A percentile compares a stretch with the other conserved stretches of the same genome.
phyloP scores from a whole-genome alignment of 352 stramenopile species.

The Globisporangium takayamanum region DNA sequence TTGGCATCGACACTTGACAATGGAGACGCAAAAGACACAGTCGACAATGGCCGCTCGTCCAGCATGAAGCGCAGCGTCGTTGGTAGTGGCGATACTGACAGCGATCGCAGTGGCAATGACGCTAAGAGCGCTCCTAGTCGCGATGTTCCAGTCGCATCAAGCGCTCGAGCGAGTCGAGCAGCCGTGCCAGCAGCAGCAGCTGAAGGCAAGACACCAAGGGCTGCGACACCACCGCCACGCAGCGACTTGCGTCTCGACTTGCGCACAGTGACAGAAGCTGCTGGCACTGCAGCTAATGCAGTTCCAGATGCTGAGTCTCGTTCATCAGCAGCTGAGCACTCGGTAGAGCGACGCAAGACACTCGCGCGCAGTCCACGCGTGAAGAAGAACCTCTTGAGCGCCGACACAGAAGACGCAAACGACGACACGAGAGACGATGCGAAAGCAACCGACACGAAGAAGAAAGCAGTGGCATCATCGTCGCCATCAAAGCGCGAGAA shows the following conservation, averaged over 20 bases:
- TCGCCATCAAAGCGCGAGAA: neutral
- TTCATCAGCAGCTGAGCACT: neutral
- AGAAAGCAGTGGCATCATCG: neutral
- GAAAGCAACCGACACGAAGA: neutral
- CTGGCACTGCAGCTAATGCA: neutral
- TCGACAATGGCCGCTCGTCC: neutral
- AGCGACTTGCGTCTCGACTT: neutral
- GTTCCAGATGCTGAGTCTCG: neutral
- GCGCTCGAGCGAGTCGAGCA: neutral
- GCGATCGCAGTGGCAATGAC: neutral
- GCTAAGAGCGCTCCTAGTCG: neutral
- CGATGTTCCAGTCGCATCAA: neutral
- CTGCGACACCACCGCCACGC: neutral
- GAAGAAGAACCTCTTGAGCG: slow-evolving; percentile 1
- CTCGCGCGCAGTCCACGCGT: slow-evolving; percentile 8
- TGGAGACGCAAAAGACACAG: no score
- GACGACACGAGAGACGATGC: neutral
- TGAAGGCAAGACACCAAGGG: neutral
- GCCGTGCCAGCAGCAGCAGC: neutral
- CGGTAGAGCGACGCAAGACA: neutral
- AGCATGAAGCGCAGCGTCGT: neutral
- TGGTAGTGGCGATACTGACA: neutral
- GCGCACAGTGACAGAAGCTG: neutral
- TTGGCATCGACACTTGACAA: no score
- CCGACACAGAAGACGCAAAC: neutral